Evolutionary conservation across 257 asterid species (phyloP).

Genomic region (Solanum piurae): DNA sequence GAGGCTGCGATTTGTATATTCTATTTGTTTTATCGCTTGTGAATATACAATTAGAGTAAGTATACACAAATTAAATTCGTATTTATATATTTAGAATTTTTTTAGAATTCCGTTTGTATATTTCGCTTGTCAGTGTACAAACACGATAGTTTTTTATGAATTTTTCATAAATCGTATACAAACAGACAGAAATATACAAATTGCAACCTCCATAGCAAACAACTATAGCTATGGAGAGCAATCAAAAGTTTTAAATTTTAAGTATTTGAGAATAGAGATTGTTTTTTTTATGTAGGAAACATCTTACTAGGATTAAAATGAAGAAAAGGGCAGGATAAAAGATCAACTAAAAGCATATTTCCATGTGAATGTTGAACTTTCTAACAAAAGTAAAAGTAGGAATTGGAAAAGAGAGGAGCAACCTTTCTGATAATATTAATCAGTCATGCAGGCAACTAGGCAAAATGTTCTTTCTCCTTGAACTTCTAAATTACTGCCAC

Average conservation of each 20-base stretch:
- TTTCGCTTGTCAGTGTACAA: too few species aligned
- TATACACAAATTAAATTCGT: too few species aligned
- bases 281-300: neutral
- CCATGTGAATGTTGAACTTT: neutral
- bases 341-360: neutral
- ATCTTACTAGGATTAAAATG: neutral
- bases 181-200: too few species aligned
- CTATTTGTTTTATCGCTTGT: too few species aligned
- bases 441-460: neutral
- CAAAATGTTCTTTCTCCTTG: neutral
- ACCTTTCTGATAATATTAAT: neutral
- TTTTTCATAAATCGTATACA: too few species aligned
- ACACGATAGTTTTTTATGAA: too few species aligned
- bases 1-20: too few species aligned
- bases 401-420: neutral
- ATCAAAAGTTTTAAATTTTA: neutral
- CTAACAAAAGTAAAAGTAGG: neutral
- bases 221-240: too few species aligned
- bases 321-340: neutral
- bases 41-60: too few species aligned
- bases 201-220: too few species aligned
- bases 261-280: neutral
- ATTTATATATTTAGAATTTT: too few species aligned
- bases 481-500: neutral
- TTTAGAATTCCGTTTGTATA: too few species aligned